Percentiles rank a stretch among this genome's conserved stretches.
Conservation (phyloP, 192 early-diverging fungal genomes). For the Coemansia sp. region DNA sequence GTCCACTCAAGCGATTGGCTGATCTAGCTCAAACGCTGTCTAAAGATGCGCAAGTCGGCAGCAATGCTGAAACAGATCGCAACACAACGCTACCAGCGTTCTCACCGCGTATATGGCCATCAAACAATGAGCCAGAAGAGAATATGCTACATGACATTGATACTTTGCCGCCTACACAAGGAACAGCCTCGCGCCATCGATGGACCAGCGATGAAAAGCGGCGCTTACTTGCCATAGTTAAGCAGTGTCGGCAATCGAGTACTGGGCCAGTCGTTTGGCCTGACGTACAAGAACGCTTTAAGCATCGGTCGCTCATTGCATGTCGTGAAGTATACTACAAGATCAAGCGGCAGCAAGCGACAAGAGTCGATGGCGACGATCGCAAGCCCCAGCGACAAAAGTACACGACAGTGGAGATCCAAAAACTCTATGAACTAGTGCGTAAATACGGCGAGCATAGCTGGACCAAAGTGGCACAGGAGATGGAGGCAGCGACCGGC, state of each 20-base stretch:
- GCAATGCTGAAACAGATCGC: background rate
- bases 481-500: conserved; percentile 18
- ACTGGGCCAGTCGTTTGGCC: conserved; percentile 11
- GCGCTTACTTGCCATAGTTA: background rate
- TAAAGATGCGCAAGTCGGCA: background rate
- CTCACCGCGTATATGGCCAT: conserved; percentile 2
- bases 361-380: background rate
- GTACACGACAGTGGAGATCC: background rate
- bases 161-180: background rate
- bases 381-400: background rate
- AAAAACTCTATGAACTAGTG: conserved; percentile 14
- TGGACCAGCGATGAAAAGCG: conserved; percentile 11
- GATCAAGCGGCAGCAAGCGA: background rate
- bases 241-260: conserved; percentile 5
- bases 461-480: conserved; percentile 25
- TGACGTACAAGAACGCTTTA: conserved; percentile 3
- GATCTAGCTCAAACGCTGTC: conserved; percentile 2
- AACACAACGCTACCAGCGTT: background rate
- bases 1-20: background rate
- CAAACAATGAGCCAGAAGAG: background rate
- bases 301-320: conserved; percentile 1
- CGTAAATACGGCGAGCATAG: conserved; percentile 27
- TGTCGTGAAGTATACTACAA: conserved; percentile 5
- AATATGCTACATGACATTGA: background rate
- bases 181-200: conserved; percentile 2